Evolutionary conservation across 177 flowering plant genomes (phyloP).

Genomic region (Vitis hybrid): DNA sequence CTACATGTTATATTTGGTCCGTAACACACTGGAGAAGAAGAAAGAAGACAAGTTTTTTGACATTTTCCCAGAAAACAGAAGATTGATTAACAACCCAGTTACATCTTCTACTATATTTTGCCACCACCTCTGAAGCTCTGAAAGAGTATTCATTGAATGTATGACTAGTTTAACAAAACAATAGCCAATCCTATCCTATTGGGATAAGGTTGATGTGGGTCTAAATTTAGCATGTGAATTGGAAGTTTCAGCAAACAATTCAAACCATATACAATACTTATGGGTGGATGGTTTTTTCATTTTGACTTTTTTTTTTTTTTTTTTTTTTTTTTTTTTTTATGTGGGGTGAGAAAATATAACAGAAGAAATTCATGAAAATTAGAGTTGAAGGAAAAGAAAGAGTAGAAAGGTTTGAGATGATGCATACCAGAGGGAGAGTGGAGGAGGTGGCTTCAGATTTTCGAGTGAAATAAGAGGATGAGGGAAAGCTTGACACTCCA

Average conservation of each 20-base stretch:
- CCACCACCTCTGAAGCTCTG: too few species aligned
- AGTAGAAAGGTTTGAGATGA: not conserved
- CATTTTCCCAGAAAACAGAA: not conserved
- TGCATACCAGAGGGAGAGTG: slow-evolving; percentile 13
- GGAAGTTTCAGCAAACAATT: too few species aligned
- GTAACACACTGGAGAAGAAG: too few species aligned
- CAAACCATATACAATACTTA: too few species aligned
- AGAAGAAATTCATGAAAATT: not conserved
- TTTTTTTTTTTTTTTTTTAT: too few species aligned
- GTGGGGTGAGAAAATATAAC: not conserved
- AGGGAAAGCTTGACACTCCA: slow-evolving; percentile 26
- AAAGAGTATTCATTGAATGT: too few species aligned
- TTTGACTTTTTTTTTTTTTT: too few species aligned
- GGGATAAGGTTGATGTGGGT: too few species aligned
- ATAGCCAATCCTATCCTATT: not conserved
- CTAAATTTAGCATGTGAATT: too few species aligned
- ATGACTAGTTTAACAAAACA: not conserved
- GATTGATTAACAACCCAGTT: not conserved
- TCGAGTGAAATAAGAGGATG: slow-evolving; percentile 26
- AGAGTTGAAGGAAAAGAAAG: not conserved
- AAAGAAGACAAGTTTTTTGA: too few species aligned
- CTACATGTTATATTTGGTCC: not conserved
- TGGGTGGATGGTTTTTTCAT: not conserved
- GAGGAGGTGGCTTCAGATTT: slow-evolving; percentile 11
- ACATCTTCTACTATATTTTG: not conserved